Conservation (phyloP, 805 yeast species). For the Wickerhamomyces tratensis region DNA sequence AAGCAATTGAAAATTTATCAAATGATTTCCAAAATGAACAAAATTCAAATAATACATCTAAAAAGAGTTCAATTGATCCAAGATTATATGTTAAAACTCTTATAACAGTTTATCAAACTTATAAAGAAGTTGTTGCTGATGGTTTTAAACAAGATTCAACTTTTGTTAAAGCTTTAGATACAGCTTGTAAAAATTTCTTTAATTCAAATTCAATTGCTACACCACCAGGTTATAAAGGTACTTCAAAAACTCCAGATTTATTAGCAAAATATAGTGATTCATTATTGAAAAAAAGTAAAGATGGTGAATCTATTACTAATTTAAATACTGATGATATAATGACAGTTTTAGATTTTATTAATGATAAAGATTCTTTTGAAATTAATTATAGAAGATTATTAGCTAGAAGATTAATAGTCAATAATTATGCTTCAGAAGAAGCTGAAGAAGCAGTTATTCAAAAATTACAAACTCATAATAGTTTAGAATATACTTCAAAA, state of each 20-base stretch:
- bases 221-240: conserved; percentile 22
- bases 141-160: conserved; percentile 70
- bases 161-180: conserved; percentile 81
- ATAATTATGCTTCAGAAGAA: conserved; percentile 73
- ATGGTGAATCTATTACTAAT: conserved; percentile 53
- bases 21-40: conserved; percentile 18
- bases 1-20: conserved; percentile 49
- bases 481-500: conserved; percentile 86
- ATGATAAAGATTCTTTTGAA: conserved; percentile 94
- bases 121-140: conserved; percentile 47
- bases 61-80: conserved; percentile 46
- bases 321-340: conserved; percentile 80
- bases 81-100: conserved; percentile 72
- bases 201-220: conserved; percentile 77
- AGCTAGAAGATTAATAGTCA: conserved; percentile 82
- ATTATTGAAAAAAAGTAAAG: conserved; percentile 66
- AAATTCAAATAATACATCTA: conserved; percentile 12
- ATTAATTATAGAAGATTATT: conserved; percentile 81
- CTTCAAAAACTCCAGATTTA: conserved; percentile 84
- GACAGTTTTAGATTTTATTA: conserved; percentile 77
- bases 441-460: conserved; percentile 79
- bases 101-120: conserved; percentile 59
- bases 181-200: conserved; percentile 78
- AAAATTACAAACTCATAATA: conserved; percentile 79
- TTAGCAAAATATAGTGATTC: conserved; percentile 85